Evolutionary conservation across 1,284 basidiomycete genomes (phyloP), one percentile per base, ranked within the genome.

Genomic region (Inonotus obliquus): DNA sequence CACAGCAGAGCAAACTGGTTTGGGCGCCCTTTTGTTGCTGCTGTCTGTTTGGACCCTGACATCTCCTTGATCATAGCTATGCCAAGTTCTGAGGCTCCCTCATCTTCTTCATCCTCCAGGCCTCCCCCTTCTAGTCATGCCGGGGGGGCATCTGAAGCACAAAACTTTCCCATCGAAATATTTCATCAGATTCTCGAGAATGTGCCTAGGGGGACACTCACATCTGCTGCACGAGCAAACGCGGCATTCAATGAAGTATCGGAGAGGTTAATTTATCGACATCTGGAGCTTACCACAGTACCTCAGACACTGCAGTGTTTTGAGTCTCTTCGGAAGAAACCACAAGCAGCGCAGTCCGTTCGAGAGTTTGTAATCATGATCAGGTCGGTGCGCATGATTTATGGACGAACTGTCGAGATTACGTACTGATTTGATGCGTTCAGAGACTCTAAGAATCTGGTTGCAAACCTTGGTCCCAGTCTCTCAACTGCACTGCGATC

Each of bases 301-400:
- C 38, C 58, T 32, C 62, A 63, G 53, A 54, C 62, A 6, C 17
- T 60, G 1, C 62, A 60, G 41, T 63, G 62, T 38, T 63, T 63
- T 38, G 44, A 60, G 39, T 49, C 62, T 25, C 27, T 63, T 27
- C 32, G 45, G 35, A 53, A 41, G 29, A 63, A 63, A 45, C 53
- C 58, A 11, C 45, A 59, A n/a, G 53, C 59, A 17, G 58, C 54
- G 14, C 53, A 60, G 29, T 60, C 62, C 37, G 62, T 63, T 4
- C 53, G 59, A 32, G 62, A 63, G 47, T 56, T 60, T n/a, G 49
- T 63, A 14, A 57, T 63, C 21, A 63, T 63, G 62, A 57, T 63
- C 21, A 60, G 25, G 62, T 63, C 7, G 29, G 62, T 52, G 1
- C 17, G 21, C 41, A n/a, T 23, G n/a, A 5, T 25, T 19, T 13